A percentile compares a stretch with the other conserved stretches of the same genome.
Conservation (phyloP, 306 rosid genomes). For the Sophora flavescens region DNA sequence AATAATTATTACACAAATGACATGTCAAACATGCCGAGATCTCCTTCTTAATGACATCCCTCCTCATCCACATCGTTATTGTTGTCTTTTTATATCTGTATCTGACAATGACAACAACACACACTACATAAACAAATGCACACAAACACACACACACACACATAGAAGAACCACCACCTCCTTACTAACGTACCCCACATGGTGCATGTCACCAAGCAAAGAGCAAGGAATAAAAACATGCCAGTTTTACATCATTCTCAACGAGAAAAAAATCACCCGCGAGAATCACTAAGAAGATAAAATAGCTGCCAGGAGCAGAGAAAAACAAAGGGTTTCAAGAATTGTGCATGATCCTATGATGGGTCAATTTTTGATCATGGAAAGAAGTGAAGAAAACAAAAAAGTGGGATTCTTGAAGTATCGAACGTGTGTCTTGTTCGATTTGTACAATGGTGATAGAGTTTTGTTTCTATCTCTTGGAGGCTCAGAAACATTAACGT, state of each 20-base stretch:
- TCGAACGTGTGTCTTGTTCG: constrained; percentile 55
- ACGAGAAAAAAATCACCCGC: constrained; percentile 29
- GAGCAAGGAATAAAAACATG: constrained; percentile 31
- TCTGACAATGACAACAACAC: constrained; percentile 48
- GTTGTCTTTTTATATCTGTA: constrained; percentile 6
- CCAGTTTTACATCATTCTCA: constrained; percentile 38
- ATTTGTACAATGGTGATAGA: constrained; percentile 51
- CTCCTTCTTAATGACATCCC: background rate
- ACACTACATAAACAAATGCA: constrained; percentile 27
- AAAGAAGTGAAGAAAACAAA: constrained; percentile 21
- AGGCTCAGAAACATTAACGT: constrained; percentile 23
- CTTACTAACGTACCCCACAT: constrained; percentile 54
- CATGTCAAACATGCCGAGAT: constrained; percentile 46
- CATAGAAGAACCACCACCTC: constrained; percentile 6
- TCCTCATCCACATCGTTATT: constrained; percentile 28
- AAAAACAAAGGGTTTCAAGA: constrained; percentile 43
- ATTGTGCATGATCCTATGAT: constrained; percentile 31
- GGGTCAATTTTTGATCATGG: constrained; percentile 39
- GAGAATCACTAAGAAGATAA: constrained; percentile 43
- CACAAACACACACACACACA: background rate
- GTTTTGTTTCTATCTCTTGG: constrained; percentile 46
- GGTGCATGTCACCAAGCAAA: constrained; percentile 65
- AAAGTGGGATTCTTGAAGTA: constrained; percentile 48
- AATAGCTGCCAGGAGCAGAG: background rate
- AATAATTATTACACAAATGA: constrained; percentile 42